phyloP scores from a whole-genome alignment of 1,139 yeast species.

The Magnusiomyces sp. region DNA sequence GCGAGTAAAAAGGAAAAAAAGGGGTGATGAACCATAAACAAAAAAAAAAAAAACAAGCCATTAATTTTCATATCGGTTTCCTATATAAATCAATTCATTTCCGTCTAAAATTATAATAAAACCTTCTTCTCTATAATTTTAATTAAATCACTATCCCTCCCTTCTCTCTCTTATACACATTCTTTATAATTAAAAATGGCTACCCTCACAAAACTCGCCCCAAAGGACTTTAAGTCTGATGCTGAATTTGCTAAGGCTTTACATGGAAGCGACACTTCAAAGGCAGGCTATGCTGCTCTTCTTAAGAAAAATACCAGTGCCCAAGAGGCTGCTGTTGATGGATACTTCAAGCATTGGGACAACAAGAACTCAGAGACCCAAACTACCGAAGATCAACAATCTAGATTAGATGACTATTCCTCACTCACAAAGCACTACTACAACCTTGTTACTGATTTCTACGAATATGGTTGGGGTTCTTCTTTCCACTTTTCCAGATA shows the following conservation, averaged over 20 bases:
- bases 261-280: slow-evolving; percentile 66
- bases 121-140: too few species aligned
- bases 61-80: too few species aligned
- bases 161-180: too few species aligned
- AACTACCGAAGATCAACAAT: slow-evolving; percentile 55
- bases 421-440: slow-evolving; percentile 91
- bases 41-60: too few species aligned
- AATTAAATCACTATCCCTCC: too few species aligned
- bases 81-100: too few species aligned
- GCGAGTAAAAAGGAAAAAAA: too few species aligned
- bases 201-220: slow-evolving; percentile 28
- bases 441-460: slow-evolving; percentile 90
- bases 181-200: slow-evolving; percentile 20
- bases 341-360: slow-evolving; percentile 96
- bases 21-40: too few species aligned
- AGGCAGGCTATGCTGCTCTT: slow-evolving; percentile 69
- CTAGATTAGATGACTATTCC: slow-evolving; percentile 77
- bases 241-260: slow-evolving; percentile 69
- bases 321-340: slow-evolving; percentile 73
- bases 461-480: slow-evolving; percentile 99
- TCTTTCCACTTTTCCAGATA: slow-evolving; percentile 97
- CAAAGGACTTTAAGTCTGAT: slow-evolving; percentile 33
- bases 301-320: slow-evolving; percentile 71
- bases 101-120: too few species aligned
- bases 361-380: slow-evolving; percentile 44